Base-by-base conservation (phyloP, 208 protist species). In the Leishmania major region DNA sequence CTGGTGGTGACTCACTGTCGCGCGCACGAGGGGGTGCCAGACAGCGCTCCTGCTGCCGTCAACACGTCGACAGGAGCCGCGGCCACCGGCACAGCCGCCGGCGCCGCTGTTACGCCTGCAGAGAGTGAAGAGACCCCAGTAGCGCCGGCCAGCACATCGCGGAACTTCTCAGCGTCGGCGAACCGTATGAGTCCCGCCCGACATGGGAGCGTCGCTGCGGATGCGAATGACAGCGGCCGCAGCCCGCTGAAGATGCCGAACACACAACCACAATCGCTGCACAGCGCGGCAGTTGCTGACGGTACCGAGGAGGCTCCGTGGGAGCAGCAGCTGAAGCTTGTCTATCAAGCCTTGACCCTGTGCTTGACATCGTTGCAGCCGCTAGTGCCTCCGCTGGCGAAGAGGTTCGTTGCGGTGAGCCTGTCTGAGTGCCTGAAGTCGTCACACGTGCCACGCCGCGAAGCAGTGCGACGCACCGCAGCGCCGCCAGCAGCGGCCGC, bases 261-360 rank as follows among this genome's bases (percentile, higher is more conserved):
- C 45, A 53, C 45, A 10, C 69, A 31, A 43, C 8, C 47, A 6
- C 22, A 28, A 60, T 43, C 74, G 31, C 51, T 40, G 57, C 43
- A 43, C 49, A 31, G 47, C n/a, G 49, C 22, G 78, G 60, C 45
- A 74, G 69, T 7, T 1, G 69, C 15, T 74, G 28, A 76, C 19
- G 78, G 79, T 19, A 71, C 28, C 31, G 79, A 49, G 28, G 57
- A 51, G 22, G 62, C 57, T 1, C 45, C 78, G 22, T 84, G 78
- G 66, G 78, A 77, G n/a, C 72, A 73, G 45, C 74, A 86, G 66
- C 70, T 89, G 25, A 85, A 89, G 77, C 35, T 84, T 2, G 79
- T 86, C 15, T 90, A 90, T 80, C 77, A 79, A 37, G 85, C 87
- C 25, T 25, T 90, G 51, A 87, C 87, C 19, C 71, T 77, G 71